These are phyloP conservation scores for Aspergillus taichungensis DNA, from an alignment of 495 filamentous ascomycete species.

Conservation along the genomic window DNA sequence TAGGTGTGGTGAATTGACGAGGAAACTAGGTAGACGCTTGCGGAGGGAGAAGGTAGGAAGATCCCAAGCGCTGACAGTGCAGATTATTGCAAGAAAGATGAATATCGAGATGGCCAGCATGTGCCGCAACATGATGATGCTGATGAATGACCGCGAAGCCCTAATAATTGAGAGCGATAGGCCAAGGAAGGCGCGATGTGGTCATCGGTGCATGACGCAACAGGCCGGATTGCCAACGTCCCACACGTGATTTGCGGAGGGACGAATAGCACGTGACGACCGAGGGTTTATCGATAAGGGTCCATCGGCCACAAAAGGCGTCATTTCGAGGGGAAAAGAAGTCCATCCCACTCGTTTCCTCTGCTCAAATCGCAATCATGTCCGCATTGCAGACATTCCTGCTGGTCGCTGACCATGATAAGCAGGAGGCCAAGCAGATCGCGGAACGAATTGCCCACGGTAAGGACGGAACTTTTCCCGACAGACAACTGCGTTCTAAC, in stretches of 20 bases:
- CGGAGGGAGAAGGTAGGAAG: constrained; percentile 5
- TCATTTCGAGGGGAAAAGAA: constrained; percentile 17
- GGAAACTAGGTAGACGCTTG: constrained; percentile 13
- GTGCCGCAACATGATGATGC: no score
- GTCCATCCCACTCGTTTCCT: constrained; percentile 3
- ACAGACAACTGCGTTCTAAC: constrained; percentile 2
- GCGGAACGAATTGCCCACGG: constrained; percentile 50
- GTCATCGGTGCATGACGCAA: constrained; percentile 9
- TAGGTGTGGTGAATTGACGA: constrained; percentile 7
- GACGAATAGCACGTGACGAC: constrained; percentile 9
- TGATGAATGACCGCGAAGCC: no score
- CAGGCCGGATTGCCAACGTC: background rate
- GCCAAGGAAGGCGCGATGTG: no score
- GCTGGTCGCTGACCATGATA: constrained; percentile 55
- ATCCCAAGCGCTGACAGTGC: constrained; percentile 5
- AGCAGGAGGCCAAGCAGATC: constrained; percentile 49
- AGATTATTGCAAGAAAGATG: constrained; percentile 6
- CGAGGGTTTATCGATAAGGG: constrained; percentile 21
- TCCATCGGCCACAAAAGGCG: constrained; percentile 18
- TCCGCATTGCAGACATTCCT: constrained; percentile 58
- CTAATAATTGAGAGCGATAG: background rate
- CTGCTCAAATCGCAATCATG: constrained; percentile 33
- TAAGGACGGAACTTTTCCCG: constrained; percentile 17
- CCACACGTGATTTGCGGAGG: constrained; percentile 11
- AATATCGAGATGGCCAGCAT: background rate